phyloP scores from a whole-genome alignment of 345 rosid species.

The Eutrema heterophyllum region DNA sequence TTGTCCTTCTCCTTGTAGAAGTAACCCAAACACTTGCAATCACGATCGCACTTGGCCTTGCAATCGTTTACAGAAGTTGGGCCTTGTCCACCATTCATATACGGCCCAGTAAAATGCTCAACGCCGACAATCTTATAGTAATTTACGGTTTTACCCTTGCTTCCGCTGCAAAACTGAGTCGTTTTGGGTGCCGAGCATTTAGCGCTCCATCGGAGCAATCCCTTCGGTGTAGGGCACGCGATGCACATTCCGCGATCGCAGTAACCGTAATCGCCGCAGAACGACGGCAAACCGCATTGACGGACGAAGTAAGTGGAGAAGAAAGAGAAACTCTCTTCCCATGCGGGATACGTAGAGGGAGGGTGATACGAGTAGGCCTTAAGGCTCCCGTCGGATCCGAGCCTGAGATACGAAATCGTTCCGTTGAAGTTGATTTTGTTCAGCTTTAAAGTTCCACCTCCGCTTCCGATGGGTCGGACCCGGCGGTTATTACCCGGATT shows the following conservation, averaged over 20 bases:
- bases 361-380: slow-evolving; percentile 38
- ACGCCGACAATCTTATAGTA: slow-evolving; percentile 42
- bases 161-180: slow-evolving; percentile 5
- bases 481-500: slow-evolving; percentile 21
- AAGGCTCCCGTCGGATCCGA: slow-evolving; percentile 53
- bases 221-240: slow-evolving; percentile 26
- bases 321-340: slow-evolving; percentile 43
- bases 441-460: background rate
- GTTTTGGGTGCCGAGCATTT: slow-evolving; percentile 29
- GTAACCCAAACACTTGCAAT: slow-evolving; percentile 60
- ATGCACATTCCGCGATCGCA: slow-evolving; percentile 30
- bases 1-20: slow-evolving; percentile 43
- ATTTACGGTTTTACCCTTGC: slow-evolving; percentile 10
- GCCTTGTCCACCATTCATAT: slow-evolving; percentile 41
- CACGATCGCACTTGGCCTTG: slow-evolving; percentile 38
- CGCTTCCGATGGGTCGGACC: slow-evolving; percentile 16
- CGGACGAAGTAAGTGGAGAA: slow-evolving; percentile 39
- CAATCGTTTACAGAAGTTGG: slow-evolving; percentile 35
- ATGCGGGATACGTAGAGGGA: slow-evolving; percentile 29
- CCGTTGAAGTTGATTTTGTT: slow-evolving; percentile 46
- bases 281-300: slow-evolving; percentile 32
- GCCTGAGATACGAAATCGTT: slow-evolving; percentile 41
- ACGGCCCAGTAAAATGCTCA: slow-evolving; percentile 45
- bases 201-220: slow-evolving; percentile 43
- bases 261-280: slow-evolving; percentile 34